Evolutionary conservation across 345 rosid species (phyloP).

Genomic region (Euclidium syriacum): DNA sequence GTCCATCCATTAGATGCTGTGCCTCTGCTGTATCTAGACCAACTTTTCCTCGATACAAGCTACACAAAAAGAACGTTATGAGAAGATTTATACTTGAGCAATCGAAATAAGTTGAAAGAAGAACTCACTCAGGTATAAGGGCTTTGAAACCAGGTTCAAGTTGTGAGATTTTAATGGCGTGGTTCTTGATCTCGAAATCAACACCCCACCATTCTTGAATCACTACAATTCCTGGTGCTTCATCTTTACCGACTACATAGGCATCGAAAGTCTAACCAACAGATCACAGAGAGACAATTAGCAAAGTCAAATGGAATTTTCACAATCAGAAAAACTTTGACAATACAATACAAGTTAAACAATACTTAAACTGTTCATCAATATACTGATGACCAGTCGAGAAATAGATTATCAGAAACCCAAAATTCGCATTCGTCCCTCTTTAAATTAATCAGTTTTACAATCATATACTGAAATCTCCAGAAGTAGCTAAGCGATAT

Average conservation of each 20-base stretch:
- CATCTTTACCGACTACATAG: conserved; percentile 83
- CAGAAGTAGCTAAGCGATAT: not conserved
- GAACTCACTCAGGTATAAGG: conserved; percentile 80
- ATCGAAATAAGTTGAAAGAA: not conserved
- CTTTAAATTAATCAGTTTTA: not conserved
- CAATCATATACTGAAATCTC: not conserved
- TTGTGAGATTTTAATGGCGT: conserved; percentile 74
- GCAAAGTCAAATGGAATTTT: not conserved
- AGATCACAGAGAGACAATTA: not conserved
- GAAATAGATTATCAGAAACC: not conserved
- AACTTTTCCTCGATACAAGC: conserved; percentile 92
- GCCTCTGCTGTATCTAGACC: conserved; percentile 92
- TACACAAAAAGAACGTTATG: conserved; percentile 13
- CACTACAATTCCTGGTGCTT: conserved; percentile 87
- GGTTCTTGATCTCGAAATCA: conserved; percentile 93
- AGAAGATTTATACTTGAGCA: not conserved
- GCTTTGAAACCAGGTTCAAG: conserved; percentile 77
- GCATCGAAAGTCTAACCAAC: conserved; percentile 74
- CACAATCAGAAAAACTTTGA: not conserved
- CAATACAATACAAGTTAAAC: not conserved
- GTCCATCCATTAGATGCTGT: conserved; percentile 84
- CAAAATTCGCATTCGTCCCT: not conserved
- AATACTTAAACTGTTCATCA: not conserved
- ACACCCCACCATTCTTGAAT: conserved; percentile 99
- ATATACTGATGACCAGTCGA: no score